These are phyloP conservation scores for Athelia psychrophila DNA, from an alignment of 1,284 basidiomycete genomes.

Conservation along the genomic window DNA sequence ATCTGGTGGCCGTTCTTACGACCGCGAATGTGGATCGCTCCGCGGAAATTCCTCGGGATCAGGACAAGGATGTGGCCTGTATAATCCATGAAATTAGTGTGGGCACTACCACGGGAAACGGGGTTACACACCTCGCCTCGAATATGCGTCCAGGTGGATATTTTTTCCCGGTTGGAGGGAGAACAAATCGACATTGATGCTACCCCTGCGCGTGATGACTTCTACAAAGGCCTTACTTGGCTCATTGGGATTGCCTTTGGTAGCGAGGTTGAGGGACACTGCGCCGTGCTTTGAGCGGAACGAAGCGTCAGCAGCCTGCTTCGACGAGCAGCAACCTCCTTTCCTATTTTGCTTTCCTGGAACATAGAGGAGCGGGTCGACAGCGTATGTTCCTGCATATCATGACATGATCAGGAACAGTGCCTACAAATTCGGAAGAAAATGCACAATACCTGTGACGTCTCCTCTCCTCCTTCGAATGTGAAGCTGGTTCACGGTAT, in stretches of 20 bases:
- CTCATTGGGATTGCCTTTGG: background rate
- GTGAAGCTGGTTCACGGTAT: background rate
- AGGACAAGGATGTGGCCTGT: conserved; percentile 6
- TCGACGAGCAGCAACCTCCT: background rate
- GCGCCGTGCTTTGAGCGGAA: background rate
- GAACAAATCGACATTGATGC: background rate
- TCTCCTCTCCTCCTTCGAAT: background rate
- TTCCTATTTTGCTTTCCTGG: background rate
- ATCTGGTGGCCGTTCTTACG: background rate
- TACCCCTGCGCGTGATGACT: background rate
- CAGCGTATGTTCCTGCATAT: background rate
- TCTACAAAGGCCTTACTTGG: background rate
- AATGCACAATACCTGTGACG: background rate
- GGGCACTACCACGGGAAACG: background rate
- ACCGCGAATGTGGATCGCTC: background rate
- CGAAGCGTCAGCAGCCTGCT: background rate
- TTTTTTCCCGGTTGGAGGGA: conserved; percentile 4
- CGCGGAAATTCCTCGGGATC: conserved; percentile 8
- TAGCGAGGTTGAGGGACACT: background rate
- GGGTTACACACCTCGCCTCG: conserved; percentile 5
- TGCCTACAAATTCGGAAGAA: background rate
- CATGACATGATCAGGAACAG: background rate
- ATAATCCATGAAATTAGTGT: background rate
- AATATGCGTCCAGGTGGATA: conserved; percentile 2
- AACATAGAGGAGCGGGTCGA: background rate